These are phyloP conservation scores for Scopulariopsis brevicaulis DNA, from an alignment of 2,329 filamentous ascomycete species.

Conservation along the genomic window DNA sequence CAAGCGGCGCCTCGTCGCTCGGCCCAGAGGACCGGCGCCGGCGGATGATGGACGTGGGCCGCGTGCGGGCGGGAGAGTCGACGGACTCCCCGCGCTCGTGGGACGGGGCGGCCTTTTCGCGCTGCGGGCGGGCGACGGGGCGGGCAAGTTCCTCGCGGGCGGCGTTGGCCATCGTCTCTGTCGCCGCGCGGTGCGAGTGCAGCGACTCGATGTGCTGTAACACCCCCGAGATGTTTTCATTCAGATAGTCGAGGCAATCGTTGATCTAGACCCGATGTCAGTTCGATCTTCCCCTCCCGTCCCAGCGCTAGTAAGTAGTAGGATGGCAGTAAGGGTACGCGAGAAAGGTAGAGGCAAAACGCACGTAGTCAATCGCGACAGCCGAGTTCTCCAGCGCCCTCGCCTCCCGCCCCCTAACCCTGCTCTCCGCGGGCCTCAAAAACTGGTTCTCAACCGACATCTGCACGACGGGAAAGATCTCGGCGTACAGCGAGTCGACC, in stretches of 20 bases:
- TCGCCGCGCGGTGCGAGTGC: slow-evolving; percentile 31
- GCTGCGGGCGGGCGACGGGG: slow-evolving; percentile 7
- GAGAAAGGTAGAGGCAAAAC: slow-evolving; percentile 8
- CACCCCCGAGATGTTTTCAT: slow-evolving; percentile 32
- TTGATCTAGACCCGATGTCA: slow-evolving; percentile 29
- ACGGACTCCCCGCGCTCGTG: slow-evolving; percentile 6
- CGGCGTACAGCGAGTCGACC: slow-evolving; percentile 56
- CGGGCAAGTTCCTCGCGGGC: slow-evolving; percentile 30
- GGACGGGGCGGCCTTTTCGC: slow-evolving; percentile 9
- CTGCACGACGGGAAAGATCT: slow-evolving; percentile 57
- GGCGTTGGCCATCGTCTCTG: slow-evolving; percentile 24
- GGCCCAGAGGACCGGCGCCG: slow-evolving; percentile 23
- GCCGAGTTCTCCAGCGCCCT: slow-evolving; percentile 31
- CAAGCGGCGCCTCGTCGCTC: slow-evolving; percentile 25
- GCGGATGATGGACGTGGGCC: slow-evolving; percentile 12
- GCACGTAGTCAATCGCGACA: slow-evolving; percentile 38
- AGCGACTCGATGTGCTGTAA: slow-evolving; percentile 28
- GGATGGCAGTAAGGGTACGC: not conserved
- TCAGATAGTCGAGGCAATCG: slow-evolving; percentile 38
- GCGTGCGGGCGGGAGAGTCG: slow-evolving; percentile 21
- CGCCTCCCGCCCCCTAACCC: slow-evolving; percentile 28
- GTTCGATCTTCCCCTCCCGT: not conserved
- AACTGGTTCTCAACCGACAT: slow-evolving; percentile 62
- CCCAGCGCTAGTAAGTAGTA: not conserved
- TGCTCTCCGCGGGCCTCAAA: slow-evolving; percentile 45